Evolutionary conservation across 257 asterid species (phyloP), one percentile per base, ranked within the genome.

Genomic region (Craterostigma plantagineum): DNA sequence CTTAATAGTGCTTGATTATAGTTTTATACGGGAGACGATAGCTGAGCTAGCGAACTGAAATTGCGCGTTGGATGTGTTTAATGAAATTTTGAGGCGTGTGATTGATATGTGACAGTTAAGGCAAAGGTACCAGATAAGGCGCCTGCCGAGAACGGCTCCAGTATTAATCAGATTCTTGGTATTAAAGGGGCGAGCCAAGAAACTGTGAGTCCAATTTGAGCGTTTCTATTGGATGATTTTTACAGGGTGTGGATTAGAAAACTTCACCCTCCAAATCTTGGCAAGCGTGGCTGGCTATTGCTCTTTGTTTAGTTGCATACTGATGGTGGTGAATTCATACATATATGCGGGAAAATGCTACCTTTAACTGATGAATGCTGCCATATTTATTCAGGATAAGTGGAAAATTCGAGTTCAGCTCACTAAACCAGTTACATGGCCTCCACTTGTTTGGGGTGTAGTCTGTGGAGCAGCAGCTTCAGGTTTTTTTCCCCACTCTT

Each of bases 391-490:
- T 33, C 65, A 86, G 97, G 66, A 86, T 59, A 86, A 49, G 61
- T 86, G 94, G 97, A 86, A 78, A 63, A 86, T 86, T 37, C 77
- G 92, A 45, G 72, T 86, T 62, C 97, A 86, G 58, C 91, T 86
- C 43, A 81, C 71, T n/a, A 86, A 86, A 60, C 94, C 94, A 12
- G 92, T 86, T 45, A 86, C 97, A 41, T 81, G 97, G 97, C 97
- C 97, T 54, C 97, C 94, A 14, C 94, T 86, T 54, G 35, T 86
- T 35, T 86, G 97, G 94, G 97, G 97, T 14, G 85, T 86, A 53
- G 97, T 81, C 52, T 86, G 97, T 57, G 97, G 97, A 42, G 97
- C 97, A 60, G 94, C 97, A 38, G 94, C 97, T 18, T 86, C 97
- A 4, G 97, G 97, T 86, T 70, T 39, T 54, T 30, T 54, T 35